phyloP scores from a whole-genome alignment of 2,329 filamentous ascomycete genomes.

The Penicillium sp. region DNA sequence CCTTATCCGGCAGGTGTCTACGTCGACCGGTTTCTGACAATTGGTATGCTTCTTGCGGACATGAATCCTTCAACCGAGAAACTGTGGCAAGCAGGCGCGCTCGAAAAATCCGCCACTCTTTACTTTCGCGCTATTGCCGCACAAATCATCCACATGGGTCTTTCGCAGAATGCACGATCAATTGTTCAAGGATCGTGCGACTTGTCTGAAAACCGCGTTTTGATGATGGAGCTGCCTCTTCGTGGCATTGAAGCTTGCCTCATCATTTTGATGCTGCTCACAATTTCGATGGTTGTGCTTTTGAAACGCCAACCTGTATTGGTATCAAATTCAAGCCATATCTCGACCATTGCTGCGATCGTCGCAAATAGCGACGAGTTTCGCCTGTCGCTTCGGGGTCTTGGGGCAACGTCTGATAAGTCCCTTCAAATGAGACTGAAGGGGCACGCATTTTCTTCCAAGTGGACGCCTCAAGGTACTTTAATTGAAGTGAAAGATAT shows the following conservation, averaged over 20 bases:
- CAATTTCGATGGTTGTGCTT: not conserved
- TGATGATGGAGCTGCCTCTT: constrained; percentile 6
- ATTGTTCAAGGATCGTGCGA: not conserved
- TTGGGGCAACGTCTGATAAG: not conserved
- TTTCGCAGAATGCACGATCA: not conserved
- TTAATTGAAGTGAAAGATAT: not conserved
- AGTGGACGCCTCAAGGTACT: not conserved
- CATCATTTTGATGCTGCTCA: not conserved
- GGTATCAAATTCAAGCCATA: constrained; percentile 2
- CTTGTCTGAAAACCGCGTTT: constrained; percentile 4
- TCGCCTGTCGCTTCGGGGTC: not conserved
- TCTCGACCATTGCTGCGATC: constrained; percentile 5
- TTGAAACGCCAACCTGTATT: not conserved
- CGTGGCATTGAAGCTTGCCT: constrained; percentile 9
- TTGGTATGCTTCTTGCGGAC: constrained; percentile 1
- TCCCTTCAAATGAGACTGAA: not conserved
- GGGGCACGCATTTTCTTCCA: not conserved
- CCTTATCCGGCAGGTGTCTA: not conserved
- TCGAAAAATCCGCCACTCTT: not conserved
- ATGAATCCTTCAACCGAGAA: not conserved
- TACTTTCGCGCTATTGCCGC: constrained; percentile 7
- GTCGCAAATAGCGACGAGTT: constrained; percentile 3
- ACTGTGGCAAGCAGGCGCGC: not conserved
- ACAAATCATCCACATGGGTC: constrained; percentile 5
- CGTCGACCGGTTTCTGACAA: not conserved